Evolutionary conservation across 768 basidiomycete species (phyloP).

Genomic region (Lanmaoa pseudosensibilis): DNA sequence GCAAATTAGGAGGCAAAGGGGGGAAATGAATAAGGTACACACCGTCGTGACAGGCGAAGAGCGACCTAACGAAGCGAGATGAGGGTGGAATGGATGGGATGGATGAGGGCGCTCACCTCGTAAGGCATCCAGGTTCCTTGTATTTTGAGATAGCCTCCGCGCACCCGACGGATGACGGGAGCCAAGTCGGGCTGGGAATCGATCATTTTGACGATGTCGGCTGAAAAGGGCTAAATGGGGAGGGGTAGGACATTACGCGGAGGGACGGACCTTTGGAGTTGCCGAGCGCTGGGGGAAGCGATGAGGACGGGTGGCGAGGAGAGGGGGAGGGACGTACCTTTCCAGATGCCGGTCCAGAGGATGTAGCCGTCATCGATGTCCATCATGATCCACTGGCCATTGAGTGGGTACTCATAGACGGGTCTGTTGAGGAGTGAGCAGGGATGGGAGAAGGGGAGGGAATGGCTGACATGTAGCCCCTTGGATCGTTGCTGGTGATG

Average conservation of each 20-base stretch:
- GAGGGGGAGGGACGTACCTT: slow-evolving; percentile 50
- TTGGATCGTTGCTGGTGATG: slow-evolving; percentile 86
- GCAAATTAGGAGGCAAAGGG: slow-evolving; percentile 12
- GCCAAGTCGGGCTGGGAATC: slow-evolving; percentile 89
- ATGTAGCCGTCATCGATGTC: slow-evolving; percentile 93
- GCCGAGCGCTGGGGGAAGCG: slow-evolving; percentile 58
- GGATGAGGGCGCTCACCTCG: slow-evolving; percentile 52
- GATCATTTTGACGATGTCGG: slow-evolving; percentile 91
- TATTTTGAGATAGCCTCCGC: slow-evolving; percentile 87
- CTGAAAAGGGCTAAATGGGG: slow-evolving; percentile 40
- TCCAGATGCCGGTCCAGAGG: slow-evolving; percentile 93
- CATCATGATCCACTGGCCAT: slow-evolving; percentile 94
- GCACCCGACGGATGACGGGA: slow-evolving; percentile 76
- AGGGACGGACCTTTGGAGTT: slow-evolving; percentile 74
- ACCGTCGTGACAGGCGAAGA: slow-evolving; percentile 77
- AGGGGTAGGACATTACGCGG: slow-evolving; percentile 8
- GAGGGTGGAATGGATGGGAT: slow-evolving; percentile 18
- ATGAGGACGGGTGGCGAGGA: slow-evolving; percentile 5
- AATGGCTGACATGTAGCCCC: slow-evolving; percentile 77
- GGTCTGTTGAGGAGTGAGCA: slow-evolving; percentile 45
- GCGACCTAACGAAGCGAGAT: slow-evolving; percentile 57
- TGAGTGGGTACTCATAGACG: slow-evolving; percentile 87
- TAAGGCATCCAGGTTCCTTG: slow-evolving; percentile 96
- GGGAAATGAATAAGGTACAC: slow-evolving; percentile 30
- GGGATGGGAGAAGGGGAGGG: background rate